Evolutionary conservation across 2,329 filamentous ascomycete species (phyloP).

Genomic region (Ophiostoma sp.): DNA sequence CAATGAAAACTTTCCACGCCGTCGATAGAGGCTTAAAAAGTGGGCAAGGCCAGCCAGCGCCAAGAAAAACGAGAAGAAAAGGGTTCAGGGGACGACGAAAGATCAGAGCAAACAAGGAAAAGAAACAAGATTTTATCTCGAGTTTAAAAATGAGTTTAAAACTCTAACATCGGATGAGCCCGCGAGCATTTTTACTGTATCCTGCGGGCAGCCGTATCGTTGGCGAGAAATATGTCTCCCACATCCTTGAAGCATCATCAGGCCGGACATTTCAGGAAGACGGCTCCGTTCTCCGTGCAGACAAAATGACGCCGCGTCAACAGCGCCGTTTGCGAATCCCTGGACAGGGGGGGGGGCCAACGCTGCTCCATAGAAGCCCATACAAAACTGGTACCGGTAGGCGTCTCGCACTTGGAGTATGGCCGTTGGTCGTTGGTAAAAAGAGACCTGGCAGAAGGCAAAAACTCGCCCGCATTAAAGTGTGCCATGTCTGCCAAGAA

Average conservation of each 20-base stretch:
- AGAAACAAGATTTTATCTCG: not conserved
- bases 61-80: not conserved
- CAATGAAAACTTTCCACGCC: not conserved
- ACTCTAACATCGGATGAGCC: conserved; percentile 15
- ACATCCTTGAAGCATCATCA: not conserved
- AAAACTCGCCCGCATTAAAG: conserved; percentile 1
- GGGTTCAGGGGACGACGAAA: not conserved
- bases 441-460: not conserved
- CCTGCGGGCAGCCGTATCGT: not conserved
- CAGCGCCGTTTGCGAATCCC: not conserved
- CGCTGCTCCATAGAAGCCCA: not conserved
- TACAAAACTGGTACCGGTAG: not conserved
- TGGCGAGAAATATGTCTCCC: not conserved
- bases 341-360: not conserved
- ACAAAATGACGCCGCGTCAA: conserved; percentile 2
- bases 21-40: conserved; percentile 18
- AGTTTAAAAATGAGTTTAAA: conserved; percentile 13
- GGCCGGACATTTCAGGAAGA: not conserved
- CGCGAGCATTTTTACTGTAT: not conserved
- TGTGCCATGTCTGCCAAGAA: conserved; percentile 9
- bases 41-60: not conserved
- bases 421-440: not conserved
- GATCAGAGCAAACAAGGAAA: not conserved
- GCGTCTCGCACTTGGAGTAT: not conserved
- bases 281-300: not conserved